Conservation (phyloP, 192 early-diverging fungal species). For the Coemansia sp. region DNA sequence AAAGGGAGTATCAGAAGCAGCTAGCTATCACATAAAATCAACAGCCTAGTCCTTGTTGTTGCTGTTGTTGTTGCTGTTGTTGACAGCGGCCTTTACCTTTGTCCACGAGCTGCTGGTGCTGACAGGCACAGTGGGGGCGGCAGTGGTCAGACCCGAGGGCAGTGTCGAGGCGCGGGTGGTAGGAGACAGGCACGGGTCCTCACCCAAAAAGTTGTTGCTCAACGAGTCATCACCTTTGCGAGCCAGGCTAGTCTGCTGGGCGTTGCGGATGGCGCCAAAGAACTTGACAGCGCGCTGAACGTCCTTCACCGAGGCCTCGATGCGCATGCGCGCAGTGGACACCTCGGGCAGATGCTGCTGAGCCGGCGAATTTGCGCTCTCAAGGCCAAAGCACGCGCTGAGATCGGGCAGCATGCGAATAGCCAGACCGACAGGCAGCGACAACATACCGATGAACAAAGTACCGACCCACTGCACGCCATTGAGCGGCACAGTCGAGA, state of each 20-base stretch:
- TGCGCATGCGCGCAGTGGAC: slow-evolving; percentile 49
- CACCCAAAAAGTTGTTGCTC: slow-evolving; percentile 38
- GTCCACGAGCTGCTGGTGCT: slow-evolving; percentile 55
- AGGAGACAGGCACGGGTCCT: slow-evolving; percentile 4
- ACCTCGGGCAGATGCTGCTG: slow-evolving; percentile 57
- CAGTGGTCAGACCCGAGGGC: slow-evolving; percentile 37
- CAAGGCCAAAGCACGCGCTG: slow-evolving; percentile 55
- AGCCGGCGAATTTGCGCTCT: slow-evolving; percentile 51
- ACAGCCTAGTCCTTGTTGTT: neutral
- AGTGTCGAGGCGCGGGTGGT: slow-evolving; percentile 23
- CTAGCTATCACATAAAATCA: neutral
- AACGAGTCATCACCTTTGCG: neutral
- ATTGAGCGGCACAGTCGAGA: slow-evolving; percentile 75
- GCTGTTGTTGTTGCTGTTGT: slow-evolving; percentile 21
- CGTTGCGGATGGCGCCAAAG: slow-evolving; percentile 59
- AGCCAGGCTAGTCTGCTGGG: slow-evolving; percentile 26
- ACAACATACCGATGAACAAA: slow-evolving; percentile 75
- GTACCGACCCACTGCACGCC: slow-evolving; percentile 77
- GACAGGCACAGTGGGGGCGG: slow-evolving; percentile 30
- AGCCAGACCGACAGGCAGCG: slow-evolving; percentile 77
- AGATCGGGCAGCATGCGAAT: slow-evolving; percentile 82
- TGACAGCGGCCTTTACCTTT: slow-evolving; percentile 36
- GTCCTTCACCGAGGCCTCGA: slow-evolving; percentile 53
- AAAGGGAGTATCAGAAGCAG: neutral
- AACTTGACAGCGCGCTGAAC: slow-evolving; percentile 49